Evolutionary conservation across 2,329 filamentous ascomycete genomes (phyloP).

Genomic region (Talaromyces atroroseus): DNA sequence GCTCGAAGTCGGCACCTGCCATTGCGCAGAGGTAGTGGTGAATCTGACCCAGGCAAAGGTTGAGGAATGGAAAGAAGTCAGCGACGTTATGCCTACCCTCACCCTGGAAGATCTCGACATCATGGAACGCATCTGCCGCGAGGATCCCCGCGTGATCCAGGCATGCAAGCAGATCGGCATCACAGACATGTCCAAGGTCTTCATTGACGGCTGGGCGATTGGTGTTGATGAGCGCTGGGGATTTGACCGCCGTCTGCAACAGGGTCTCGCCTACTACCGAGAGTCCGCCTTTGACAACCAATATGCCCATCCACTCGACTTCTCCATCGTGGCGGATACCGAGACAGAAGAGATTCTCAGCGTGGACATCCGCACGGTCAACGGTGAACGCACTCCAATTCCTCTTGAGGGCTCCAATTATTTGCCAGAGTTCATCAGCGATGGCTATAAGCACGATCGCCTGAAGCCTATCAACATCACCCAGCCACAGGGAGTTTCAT

Average conservation of each 20-base stretch:
- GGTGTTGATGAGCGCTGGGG: conserved; percentile 42
- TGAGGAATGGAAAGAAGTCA: conserved; percentile 30
- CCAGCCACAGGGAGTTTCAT: conserved; percentile 83
- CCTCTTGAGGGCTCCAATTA: conserved; percentile 46
- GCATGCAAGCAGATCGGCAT: conserved; percentile 32
- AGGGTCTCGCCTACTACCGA: conserved; percentile 53
- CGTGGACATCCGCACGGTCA: conserved; percentile 74
- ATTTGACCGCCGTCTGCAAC: conserved; percentile 51
- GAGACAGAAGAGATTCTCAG: conserved; percentile 72
- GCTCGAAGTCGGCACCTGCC: conserved; percentile 32
- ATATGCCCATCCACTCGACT: conserved; percentile 86
- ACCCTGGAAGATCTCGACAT: conserved; percentile 32
- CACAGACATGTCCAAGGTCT: conserved; percentile 85
- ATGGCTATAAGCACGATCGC: conserved; percentile 67
- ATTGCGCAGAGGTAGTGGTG: conserved; percentile 25
- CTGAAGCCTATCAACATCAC: conserved; percentile 84
- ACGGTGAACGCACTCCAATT: conserved; percentile 67
- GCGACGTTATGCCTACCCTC: conserved; percentile 44
- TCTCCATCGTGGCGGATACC: conserved; percentile 84
- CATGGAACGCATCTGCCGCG: conserved; percentile 29
- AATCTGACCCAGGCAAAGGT: conserved; percentile 23
- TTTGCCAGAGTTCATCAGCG: conserved; percentile 65
- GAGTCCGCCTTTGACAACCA: conserved; percentile 68
- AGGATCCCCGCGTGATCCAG: conserved; percentile 27
- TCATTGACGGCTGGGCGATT: conserved; percentile 65